Percentiles rank a stretch among this genome's conserved stretches.
Evolutionary conservation across 78 protist species (phyloP).

Genomic region (slime mould (Dictyostelium discoideum)): DNA sequence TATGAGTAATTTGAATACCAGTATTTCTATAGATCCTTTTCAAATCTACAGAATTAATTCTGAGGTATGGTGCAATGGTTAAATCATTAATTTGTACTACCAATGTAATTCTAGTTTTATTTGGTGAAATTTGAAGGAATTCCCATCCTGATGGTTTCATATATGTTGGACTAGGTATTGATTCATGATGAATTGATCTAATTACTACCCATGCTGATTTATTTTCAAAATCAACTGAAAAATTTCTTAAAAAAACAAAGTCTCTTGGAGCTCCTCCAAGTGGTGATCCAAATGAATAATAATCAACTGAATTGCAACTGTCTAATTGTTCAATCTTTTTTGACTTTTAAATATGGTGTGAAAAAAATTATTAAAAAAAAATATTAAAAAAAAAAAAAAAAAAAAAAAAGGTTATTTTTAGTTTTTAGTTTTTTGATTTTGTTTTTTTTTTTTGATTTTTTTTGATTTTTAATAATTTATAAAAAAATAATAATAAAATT

Average conservation of each 20-base stretch:
- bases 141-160: conserved; percentile 40
- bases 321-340: conserved; percentile 34
- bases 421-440: no score
- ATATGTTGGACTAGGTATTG: neutral
- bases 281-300: conserved; percentile 22
- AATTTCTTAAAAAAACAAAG: conserved; percentile 42
- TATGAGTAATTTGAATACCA: conserved; percentile 31
- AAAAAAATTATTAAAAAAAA: no score
- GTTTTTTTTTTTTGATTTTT: neutral
- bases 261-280: conserved; percentile 40
- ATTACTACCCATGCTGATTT: neutral
- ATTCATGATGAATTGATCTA: conserved; percentile 34
- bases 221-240: conserved; percentile 16
- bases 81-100: conserved; percentile 15
- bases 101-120: conserved; percentile 1
- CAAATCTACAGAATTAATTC: neutral
- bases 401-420: neutral
- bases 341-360: neutral
- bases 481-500: neutral
- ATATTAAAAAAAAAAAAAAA: neutral
- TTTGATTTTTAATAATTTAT: neutral
- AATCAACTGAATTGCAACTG: conserved; percentile 22
- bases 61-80: neutral
- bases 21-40: conserved; percentile 29
- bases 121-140: neutral